These are phyloP conservation scores for Alternaria angustiovoidea DNA, from an alignment of 2,329 filamentous ascomycete species.

Conservation along the genomic window DNA sequence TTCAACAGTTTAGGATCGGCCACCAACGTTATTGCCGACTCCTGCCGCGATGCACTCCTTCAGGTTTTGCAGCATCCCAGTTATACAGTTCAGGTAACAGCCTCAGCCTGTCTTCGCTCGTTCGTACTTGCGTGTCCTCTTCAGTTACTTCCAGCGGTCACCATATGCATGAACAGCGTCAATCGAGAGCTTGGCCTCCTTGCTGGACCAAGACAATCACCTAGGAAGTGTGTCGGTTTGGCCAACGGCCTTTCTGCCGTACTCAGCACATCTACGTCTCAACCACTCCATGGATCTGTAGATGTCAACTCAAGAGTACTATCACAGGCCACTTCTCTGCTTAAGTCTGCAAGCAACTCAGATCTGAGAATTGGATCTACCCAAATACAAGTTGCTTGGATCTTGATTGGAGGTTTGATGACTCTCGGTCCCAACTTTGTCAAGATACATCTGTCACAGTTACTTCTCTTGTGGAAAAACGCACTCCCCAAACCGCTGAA, in stretches of 20 bases:
- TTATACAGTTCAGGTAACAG: slow-evolving; percentile 93
- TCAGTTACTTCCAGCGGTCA: slow-evolving; percentile 88
- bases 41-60: slow-evolving; percentile 83
- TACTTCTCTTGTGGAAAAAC: slow-evolving; percentile 96
- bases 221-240: slow-evolving; percentile 85
- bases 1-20: slow-evolving; percentile 84
- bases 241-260: slow-evolving; percentile 91
- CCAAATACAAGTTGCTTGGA: slow-evolving; percentile 98
- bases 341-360: slow-evolving; percentile 91
- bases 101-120: slow-evolving; percentile 82
- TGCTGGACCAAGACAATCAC: slow-evolving; percentile 76
- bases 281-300: slow-evolving; percentile 91
- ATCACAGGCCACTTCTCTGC: slow-evolving; percentile 86
- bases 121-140: slow-evolving; percentile 92
- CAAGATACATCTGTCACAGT: slow-evolving; percentile 95
- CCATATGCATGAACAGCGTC: slow-evolving; percentile 96
- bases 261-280: slow-evolving; percentile 85
- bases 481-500: slow-evolving; percentile 93
- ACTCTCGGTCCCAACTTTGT: slow-evolving; percentile 96
- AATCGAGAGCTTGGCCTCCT: slow-evolving; percentile 84
- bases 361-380: slow-evolving; percentile 91
- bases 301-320: slow-evolving; percentile 94
- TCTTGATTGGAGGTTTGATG: slow-evolving; percentile 95
- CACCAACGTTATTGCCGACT: slow-evolving; percentile 78
- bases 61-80: slow-evolving; percentile 94